phyloP scores from a whole-genome alignment of 331 rosid genomes.

The Rosa hybrid region DNA sequence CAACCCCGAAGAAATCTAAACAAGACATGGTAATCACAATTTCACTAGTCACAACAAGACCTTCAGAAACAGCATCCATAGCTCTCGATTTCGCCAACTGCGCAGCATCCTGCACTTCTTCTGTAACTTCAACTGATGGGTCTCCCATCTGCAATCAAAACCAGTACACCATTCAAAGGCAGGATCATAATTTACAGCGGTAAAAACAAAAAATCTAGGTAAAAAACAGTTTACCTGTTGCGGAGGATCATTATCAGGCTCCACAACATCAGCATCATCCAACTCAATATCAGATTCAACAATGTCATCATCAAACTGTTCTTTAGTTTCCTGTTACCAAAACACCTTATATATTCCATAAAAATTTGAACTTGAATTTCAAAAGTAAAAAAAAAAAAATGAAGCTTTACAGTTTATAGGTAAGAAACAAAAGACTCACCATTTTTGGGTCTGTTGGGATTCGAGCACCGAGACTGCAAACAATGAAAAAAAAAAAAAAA shows the following conservation, averaged over 20 bases:
- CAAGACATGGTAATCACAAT: neutral
- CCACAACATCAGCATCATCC: conserved; percentile 60
- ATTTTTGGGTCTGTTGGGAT: conserved; percentile 52
- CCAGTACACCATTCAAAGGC: neutral
- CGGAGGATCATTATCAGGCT: conserved; percentile 76
- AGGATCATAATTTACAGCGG: neutral
- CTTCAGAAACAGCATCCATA: conserved; percentile 52
- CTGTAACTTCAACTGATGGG: conserved; percentile 60
- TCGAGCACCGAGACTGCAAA: conserved; percentile 68
- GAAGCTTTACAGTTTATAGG: neutral
- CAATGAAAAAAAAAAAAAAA: neutral
- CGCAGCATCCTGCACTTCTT: conserved; percentile 65
- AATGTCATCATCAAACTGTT: conserved; percentile 39
- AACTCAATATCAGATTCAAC: conserved; percentile 80
- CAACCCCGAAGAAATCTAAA: conserved; percentile 9
- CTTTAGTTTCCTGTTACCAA: conserved; percentile 43
- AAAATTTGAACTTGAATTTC: neutral
- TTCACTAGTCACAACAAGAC: conserved; percentile 26
- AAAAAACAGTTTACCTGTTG: conserved; percentile 42
- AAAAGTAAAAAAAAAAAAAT: neutral
- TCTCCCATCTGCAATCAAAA: conserved; percentile 66
- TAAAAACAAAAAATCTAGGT: neutral
- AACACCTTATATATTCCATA: no score
- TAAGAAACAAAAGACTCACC: conserved; percentile 30
- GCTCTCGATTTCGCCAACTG: conserved; percentile 65